Evolutionary conservation across 352 stramenopile species (phyloP), one percentile per base, ranked within the genome.

Genomic region (Pythium aphanidermatum): DNA sequence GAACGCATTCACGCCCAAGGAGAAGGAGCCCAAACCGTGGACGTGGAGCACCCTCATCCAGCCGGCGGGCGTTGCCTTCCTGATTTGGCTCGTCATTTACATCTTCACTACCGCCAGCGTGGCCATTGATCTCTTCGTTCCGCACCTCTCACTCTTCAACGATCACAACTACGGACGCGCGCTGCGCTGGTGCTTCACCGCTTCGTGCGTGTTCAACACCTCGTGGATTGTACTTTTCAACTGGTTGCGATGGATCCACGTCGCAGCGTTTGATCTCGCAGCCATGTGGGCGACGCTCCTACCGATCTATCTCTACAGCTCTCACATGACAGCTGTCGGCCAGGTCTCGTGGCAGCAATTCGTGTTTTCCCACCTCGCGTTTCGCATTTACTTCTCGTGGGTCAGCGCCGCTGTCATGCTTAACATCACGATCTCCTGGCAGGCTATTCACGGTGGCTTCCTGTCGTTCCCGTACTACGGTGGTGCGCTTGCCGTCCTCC

Each of bases 71-170:
- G 69, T 69, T 52, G 68, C 65, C 6, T 88, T 86, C 51, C 70
- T 63, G 16, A 83, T 91, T 49, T 88, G 75, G 73, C 68, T 68
- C 45, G 44, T 68, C 51, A 85, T 90, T 60, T 84, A 87, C 55
- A 34, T 83, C 41, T 60, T 61, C 36, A 47, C 38, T 42, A 58
- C 70, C 34, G 52, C 53, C 37, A 65, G 70, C 37, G 61, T 79
- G 34, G 60, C 73, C 46, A 65, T 55, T 20, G 74, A 89, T 47
- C 61, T 79, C 29, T 68, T 80, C 29, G 69, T 58, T 37, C 63
- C 70, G 14, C 43, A 55, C 12, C 42, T 74, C 3, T 70, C 63
- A 44, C 53, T 89, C 40, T 83, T 71, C 55, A n/a, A n/a, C n/a
- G n/a, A n/a, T n/a, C n/a, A n/a, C n/a, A n/a, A n/a, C n/a, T n/a